phyloP scores from a whole-genome alignment of 495 filamentous ascomycete species.

The Penicillium coffeae region DNA sequence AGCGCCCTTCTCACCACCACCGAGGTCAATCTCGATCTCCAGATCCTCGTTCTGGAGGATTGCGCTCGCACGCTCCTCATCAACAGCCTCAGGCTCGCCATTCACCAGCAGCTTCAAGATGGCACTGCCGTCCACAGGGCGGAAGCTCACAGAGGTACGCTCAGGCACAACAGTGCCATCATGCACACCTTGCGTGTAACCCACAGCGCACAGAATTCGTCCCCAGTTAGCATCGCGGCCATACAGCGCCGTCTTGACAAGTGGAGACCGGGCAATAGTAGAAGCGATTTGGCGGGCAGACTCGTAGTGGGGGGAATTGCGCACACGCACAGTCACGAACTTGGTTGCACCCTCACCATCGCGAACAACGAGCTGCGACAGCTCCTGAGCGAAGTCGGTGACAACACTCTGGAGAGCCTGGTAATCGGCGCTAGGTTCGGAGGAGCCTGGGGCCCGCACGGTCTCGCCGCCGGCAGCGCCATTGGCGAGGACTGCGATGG shows the following conservation, averaged over 20 bases:
- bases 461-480: conserved; percentile 75
- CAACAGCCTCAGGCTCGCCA: conserved; percentile 89
- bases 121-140: conserved; percentile 76
- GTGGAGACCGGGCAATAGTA: conserved; percentile 86
- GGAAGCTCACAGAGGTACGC: conserved; percentile 86
- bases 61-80: conserved; percentile 78
- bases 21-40: conserved; percentile 71
- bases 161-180: conserved; percentile 68
- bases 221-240: conserved; percentile 99
- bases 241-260: conserved; percentile 97
- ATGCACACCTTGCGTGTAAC: conserved; percentile 71
- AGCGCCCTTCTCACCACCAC: conserved; percentile 42
- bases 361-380: conserved; percentile 89
- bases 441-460: conserved; percentile 33
- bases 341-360: conserved; percentile 98
- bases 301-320: conserved; percentile 61
- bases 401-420: conserved; percentile 62
- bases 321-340: conserved; percentile 90
- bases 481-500: conserved; percentile 88
- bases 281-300: conserved; percentile 70
- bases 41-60: conserved; percentile 86
- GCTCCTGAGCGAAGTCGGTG: conserved; percentile 71
- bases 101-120: conserved; percentile 81
- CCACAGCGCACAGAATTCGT: conserved; percentile 90
- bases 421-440: conserved; percentile 58